Conservation (phyloP, 2,329 filamentous ascomycete species). For the Ophiostoma sp. region DNA sequence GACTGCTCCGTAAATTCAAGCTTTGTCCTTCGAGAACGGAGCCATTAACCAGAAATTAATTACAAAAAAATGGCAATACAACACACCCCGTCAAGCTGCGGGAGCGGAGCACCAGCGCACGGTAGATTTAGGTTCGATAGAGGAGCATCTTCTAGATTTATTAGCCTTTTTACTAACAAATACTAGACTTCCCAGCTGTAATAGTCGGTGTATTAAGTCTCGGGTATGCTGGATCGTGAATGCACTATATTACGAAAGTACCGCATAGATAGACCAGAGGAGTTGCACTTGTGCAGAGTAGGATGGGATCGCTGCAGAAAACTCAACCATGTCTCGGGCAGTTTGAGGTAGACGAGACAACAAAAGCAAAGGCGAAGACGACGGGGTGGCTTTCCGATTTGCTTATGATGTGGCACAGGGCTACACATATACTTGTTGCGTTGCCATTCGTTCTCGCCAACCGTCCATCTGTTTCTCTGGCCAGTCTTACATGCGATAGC, state of each 20-base stretch:
- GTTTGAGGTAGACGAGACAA: background rate
- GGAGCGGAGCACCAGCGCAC: slow-evolving; percentile 1
- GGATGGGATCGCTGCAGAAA: background rate
- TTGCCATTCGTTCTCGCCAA: background rate
- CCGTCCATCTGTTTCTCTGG: background rate
- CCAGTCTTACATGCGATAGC: background rate
- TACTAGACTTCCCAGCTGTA: background rate
- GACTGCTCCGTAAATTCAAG: background rate
- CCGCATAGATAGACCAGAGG: background rate
- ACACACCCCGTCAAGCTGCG: background rate
- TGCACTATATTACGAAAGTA: background rate
- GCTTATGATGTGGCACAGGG: background rate
- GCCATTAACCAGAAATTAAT: background rate
- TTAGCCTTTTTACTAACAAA: background rate
- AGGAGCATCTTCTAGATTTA: background rate
- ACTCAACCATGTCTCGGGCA: background rate
- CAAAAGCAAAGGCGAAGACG: background rate
- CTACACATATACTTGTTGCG: background rate
- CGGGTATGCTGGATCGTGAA: background rate
- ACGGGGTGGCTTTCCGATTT: slow-evolving; percentile 1
- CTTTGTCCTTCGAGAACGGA: background rate
- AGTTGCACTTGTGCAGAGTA: background rate
- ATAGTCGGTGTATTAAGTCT: background rate
- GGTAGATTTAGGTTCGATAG: background rate
- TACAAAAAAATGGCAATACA: slow-evolving; percentile 3